These are phyloP conservation scores for Prasinococcaceae sp. DNA, from an alignment of 139 green algal species.

Conservation along the genomic window DNA sequence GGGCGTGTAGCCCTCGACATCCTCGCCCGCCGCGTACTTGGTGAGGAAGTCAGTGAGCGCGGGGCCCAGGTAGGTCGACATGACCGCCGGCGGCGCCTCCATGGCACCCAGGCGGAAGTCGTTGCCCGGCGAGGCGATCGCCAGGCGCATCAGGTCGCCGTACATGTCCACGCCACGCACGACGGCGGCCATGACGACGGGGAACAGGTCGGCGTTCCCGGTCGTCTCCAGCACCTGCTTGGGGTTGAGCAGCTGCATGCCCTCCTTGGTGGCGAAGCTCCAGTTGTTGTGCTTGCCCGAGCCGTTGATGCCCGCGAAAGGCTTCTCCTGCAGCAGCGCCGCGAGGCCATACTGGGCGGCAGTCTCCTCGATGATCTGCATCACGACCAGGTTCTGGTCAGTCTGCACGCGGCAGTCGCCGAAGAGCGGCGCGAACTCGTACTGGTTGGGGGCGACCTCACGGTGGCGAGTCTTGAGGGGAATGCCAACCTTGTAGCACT, in stretches of 20 bases:
- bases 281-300: conserved; percentile 28
- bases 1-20: conserved; percentile 8
- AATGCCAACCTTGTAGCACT: conserved; percentile 23
- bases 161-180: conserved; percentile 18
- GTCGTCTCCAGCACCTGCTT: conserved; percentile 1
- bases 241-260: conserved; percentile 20
- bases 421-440: conserved; percentile 24
- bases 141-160: conserved; percentile 19
- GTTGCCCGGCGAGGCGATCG: conserved; percentile 20
- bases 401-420: conserved; percentile 14
- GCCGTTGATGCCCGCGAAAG: conserved; percentile 22
- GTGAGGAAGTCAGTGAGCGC: conserved; percentile 12
- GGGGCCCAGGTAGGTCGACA: conserved; percentile 19
- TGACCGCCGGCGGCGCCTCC: conserved; percentile 22
- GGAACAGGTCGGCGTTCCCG: conserved; percentile 10
- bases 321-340: conserved; percentile 24
- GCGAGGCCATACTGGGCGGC: conserved; percentile 19
- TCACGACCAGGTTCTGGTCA: conserved; percentile 23
- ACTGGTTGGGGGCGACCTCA: conserved; percentile 25
- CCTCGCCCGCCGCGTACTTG: neutral
- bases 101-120: conserved; percentile 23
- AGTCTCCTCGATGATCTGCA: conserved; percentile 25
- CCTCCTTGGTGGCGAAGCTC: conserved; percentile 9
- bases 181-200: conserved; percentile 16
- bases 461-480: conserved; percentile 22